Conservation (phyloP, 345 rosid genomes). For the Citrus mangshanensis region DNA sequence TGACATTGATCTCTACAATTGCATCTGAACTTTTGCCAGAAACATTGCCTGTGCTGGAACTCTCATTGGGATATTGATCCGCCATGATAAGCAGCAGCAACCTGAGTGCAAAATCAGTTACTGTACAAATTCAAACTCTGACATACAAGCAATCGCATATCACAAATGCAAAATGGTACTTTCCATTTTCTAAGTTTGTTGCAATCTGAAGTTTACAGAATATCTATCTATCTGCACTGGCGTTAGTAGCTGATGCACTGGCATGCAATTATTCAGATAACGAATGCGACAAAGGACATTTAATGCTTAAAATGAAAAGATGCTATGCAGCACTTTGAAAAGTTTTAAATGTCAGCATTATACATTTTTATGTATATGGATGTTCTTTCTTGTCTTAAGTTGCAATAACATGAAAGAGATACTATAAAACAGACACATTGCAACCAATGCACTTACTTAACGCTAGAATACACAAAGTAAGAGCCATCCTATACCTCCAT, state of each 20-base stretch:
- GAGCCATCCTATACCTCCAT: neutral
- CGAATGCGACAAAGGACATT: neutral
- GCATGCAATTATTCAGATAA: neutral
- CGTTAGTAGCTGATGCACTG: no score
- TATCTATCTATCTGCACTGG: neutral
- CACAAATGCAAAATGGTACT: neutral
- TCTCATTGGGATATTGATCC: conserved; percentile 42
- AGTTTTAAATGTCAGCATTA: neutral
- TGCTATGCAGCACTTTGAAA: neutral
- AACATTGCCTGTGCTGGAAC: conserved; percentile 46
- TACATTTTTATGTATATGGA: neutral
- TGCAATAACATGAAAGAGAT: neutral
- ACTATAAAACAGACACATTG: neutral
- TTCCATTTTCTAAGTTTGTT: neutral
- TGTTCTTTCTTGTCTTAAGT: neutral
- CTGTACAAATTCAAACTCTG: neutral
- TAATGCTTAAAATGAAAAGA: neutral
- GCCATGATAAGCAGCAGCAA: conserved; percentile 51
- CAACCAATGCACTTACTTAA: neutral
- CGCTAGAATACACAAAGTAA: neutral
- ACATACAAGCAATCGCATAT: neutral
- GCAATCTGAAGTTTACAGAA: neutral
- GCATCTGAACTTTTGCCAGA: conserved; percentile 54
- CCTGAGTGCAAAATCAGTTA: conserved; percentile 1
- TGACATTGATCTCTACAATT: conserved; percentile 68